A percentile compares a stretch with the other conserved stretches of the same genome.
These are phyloP conservation scores for Closterium sp. DNA, from an alignment of 139 green algal species.

Conservation along the genomic window DNA sequence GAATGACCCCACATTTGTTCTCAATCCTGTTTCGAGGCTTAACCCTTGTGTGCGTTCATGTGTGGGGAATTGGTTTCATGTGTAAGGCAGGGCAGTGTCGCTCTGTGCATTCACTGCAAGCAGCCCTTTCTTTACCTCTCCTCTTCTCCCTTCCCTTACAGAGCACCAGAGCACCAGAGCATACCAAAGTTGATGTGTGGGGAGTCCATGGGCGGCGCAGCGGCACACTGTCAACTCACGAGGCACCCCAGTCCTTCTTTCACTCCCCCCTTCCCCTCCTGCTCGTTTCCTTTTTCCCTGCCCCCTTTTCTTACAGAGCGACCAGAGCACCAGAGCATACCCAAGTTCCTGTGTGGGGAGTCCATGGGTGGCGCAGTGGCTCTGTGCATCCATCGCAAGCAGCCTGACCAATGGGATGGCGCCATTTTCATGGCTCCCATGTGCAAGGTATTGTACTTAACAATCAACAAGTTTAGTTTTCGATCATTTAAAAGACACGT, in stretches of 20 bases:
- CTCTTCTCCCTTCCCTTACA: too few relatives aligned
- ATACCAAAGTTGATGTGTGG: constrained; percentile 35
- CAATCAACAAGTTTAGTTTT: too few relatives aligned
- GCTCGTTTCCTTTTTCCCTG: not conserved
- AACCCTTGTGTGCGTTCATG: too few relatives aligned
- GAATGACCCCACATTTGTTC: too few relatives aligned
- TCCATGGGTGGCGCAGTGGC: constrained; percentile 46
- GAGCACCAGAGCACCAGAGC: not conserved
- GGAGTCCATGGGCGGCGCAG: constrained; percentile 46
- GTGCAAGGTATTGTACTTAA: constrained; percentile 52
- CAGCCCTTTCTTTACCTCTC: too few relatives aligned
- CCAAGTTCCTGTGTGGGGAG: constrained; percentile 43
- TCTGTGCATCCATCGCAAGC: constrained; percentile 4
- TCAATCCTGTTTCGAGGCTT: too few relatives aligned
- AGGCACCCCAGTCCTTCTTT: not conserved
- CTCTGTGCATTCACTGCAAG: too few relatives aligned
- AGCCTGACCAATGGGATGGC: constrained; percentile 30
- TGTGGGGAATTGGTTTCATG: too few relatives aligned
- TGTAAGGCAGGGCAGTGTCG: too few relatives aligned
- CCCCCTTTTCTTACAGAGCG: too few relatives aligned
- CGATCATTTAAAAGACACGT: too few relatives aligned
- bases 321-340: not conserved
- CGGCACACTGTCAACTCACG: constrained; percentile 1
- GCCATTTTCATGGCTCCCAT: constrained; percentile 44
- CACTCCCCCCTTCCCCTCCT: not conserved